A percentile compares a stretch with the other conserved stretches of the same genome.
phyloP scores from a whole-genome alignment of 163 green algal genomes.

The Scenedesmus sp. region DNA sequence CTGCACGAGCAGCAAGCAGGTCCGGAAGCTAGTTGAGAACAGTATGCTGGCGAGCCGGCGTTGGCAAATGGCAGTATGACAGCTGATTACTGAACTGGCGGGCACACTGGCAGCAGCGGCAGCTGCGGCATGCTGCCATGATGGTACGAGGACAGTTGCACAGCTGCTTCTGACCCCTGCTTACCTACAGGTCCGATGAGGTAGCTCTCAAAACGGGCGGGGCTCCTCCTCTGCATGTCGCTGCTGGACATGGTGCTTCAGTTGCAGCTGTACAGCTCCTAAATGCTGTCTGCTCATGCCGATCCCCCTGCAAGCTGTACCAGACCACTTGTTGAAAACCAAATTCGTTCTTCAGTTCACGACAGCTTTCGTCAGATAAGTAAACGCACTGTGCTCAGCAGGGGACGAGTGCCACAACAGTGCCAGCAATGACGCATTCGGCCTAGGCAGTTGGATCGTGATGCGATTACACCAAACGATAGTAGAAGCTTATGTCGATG shows the following conservation, averaged over 20 bases:
- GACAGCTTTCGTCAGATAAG: too few species aligned
- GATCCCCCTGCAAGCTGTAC: background rate
- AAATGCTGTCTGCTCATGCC: background rate
- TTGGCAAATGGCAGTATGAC: background rate
- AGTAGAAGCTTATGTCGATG: too few species aligned
- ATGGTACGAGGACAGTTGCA: background rate
- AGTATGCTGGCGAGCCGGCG: background rate
- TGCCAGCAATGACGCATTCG: too few species aligned
- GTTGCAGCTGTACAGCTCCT: background rate
- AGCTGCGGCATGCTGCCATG: background rate
- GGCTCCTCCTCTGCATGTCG: background rate
- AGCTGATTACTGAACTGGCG: background rate
- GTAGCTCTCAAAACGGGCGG: background rate
- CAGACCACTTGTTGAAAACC: background rate
- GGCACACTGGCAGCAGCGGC: background rate
- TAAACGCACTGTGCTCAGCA: too few species aligned
- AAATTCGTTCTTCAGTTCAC: too few species aligned
- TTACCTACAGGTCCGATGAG: constrained; percentile 7
- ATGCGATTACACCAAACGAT: too few species aligned
- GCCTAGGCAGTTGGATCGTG: too few species aligned
- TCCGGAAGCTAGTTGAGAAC: background rate
- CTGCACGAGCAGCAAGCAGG: background rate
- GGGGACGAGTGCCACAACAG: too few species aligned
- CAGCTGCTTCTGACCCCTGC: background rate
- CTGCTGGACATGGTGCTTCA: background rate